phyloP scores from a whole-genome alignment of 2,329 filamentous ascomycete genomes.

The Beauveria pseudobassiana region DNA sequence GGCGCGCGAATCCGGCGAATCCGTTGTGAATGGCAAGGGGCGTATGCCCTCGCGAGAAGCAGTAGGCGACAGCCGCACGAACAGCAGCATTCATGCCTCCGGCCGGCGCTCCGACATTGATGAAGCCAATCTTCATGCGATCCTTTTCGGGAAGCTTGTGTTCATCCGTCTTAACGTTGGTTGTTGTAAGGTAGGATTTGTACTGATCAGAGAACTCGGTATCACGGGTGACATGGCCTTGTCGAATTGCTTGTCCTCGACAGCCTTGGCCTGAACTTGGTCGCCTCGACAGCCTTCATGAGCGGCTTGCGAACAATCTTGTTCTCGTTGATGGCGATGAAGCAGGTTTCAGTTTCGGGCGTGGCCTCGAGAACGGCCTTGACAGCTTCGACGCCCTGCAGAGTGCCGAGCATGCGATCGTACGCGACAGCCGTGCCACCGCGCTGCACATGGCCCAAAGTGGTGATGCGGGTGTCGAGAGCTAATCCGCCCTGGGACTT shows the following conservation, averaged over 20 bases:
- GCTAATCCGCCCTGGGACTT: constrained; percentile 57
- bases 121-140: constrained; percentile 89
- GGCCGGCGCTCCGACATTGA: constrained; percentile 92
- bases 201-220: constrained; percentile 93
- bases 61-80: constrained; percentile 87
- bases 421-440: constrained; percentile 89
- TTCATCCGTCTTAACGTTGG: constrained; percentile 65
- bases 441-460: constrained; percentile 93
- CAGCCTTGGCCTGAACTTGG: constrained; percentile 72
- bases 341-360: constrained; percentile 81
- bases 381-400: constrained; percentile 92
- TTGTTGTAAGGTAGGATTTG: constrained; percentile 83
- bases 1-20: constrained; percentile 86
- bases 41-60: constrained; percentile 82
- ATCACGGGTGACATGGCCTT: constrained; percentile 78
- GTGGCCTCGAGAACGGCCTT: constrained; percentile 84
- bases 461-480: constrained; percentile 89
- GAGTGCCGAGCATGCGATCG: constrained; percentile 84
- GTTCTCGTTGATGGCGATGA: constrained; percentile 96
- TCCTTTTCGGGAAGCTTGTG: constrained; percentile 62
- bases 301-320: constrained; percentile 89
- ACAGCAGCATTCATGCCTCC: constrained; percentile 98
- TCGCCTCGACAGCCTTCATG: constrained; percentile 80
- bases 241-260: constrained; percentile 78
- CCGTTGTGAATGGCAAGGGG: constrained; percentile 93